Evolutionary conservation across 305 asterid species (phyloP).

Genomic region (Fraxinus angustifolia): DNA sequence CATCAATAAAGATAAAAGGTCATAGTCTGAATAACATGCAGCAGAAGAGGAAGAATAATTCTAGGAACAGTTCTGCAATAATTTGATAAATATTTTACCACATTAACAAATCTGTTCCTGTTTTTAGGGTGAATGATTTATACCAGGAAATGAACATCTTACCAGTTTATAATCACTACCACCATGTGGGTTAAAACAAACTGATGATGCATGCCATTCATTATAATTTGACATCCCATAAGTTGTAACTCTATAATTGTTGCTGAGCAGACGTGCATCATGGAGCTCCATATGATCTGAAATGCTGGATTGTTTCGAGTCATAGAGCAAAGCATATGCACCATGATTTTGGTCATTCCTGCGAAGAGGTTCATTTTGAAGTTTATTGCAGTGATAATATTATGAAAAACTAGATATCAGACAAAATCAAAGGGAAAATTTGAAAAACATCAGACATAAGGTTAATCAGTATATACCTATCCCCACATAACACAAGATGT

Average conservation of each 20-base stretch:
- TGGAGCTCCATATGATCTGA: neutral
- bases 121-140: neutral
- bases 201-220: slow-evolving; percentile 36
- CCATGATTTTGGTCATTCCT: slow-evolving; percentile 21
- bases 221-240: slow-evolving; percentile 34
- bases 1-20: neutral
- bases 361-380: slow-evolving; percentile 12
- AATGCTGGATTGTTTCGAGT: slow-evolving; percentile 8
- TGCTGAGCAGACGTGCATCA: neutral
- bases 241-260: slow-evolving; percentile 30
- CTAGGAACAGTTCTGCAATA: neutral
- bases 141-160: slow-evolving; percentile 15
- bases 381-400: neutral
- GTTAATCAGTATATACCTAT: slow-evolving; percentile 23
- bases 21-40: neutral
- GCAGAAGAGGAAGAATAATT: neutral
- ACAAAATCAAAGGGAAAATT: neutral
- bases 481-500: slow-evolving; percentile 37
- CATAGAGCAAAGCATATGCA: slow-evolving; percentile 32
- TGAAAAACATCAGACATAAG: neutral
- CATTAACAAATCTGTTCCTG: neutral
- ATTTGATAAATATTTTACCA: neutral
- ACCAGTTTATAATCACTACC: slow-evolving; percentile 41
- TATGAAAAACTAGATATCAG: neutral
- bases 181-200: slow-evolving; percentile 32